Conservation (phyloP, 1,284 basidiomycete genomes). For the Cryptococcus sp. region DNA sequence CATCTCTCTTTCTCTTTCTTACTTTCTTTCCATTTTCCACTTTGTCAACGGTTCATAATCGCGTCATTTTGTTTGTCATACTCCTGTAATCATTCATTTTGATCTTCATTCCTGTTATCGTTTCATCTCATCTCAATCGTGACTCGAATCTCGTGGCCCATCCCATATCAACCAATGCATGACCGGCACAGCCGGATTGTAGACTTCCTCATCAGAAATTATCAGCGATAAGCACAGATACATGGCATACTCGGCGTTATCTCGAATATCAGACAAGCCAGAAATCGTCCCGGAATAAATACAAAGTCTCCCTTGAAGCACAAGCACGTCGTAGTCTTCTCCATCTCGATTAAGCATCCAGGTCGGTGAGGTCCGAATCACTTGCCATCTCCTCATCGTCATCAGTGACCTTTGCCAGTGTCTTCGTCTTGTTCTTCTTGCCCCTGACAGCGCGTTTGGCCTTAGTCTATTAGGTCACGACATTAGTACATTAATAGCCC, state of each 20-base stretch:
- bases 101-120: not conserved
- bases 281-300: too few species aligned
- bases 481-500: not conserved
- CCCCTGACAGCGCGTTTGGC: conserved; percentile 35
- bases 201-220: too few species aligned
- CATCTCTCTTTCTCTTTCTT: not conserved
- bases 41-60: not conserved
- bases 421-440: conserved; percentile 17
- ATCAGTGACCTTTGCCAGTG: conserved; percentile 6
- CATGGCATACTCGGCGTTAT: too few species aligned
- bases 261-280: too few species aligned
- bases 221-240: too few species aligned
- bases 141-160: not conserved
- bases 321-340: conserved; percentile 62
- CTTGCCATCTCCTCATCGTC: conserved; percentile 12
- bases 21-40: not conserved
- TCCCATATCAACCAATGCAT: not conserved
- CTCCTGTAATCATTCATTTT: not conserved
- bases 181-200: too few species aligned
- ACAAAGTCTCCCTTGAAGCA: conserved; percentile 53
- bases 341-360: conserved; percentile 5
- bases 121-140: not conserved
- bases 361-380: conserved; percentile 18
- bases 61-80: not conserved
- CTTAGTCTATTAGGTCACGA: conserved; percentile 28